These are phyloP conservation scores for Quercus tomentella DNA, from an alignment of 331 rosid species.

Conservation along the genomic window DNA sequence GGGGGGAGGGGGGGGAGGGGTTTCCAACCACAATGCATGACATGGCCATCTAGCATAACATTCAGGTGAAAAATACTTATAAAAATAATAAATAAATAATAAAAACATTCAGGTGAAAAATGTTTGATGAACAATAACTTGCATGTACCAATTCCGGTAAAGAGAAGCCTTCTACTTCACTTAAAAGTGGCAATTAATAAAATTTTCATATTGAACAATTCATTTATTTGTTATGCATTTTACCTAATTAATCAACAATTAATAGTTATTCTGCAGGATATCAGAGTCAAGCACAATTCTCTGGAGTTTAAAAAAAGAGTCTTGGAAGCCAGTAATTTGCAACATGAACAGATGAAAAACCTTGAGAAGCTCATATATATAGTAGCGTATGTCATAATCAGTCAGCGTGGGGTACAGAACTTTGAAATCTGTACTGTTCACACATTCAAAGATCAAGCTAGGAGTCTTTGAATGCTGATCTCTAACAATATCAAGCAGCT, in stretches of 20 bases:
- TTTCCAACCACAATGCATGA: background rate
- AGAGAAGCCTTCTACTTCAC: background rate
- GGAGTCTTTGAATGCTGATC: constrained; percentile 94
- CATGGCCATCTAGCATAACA: background rate
- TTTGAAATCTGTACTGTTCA: constrained; percentile 91
- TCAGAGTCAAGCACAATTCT: background rate
- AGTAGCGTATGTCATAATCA: constrained; percentile 94
- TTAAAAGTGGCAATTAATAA: background rate
- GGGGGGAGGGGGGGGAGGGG: no score
- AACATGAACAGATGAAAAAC: constrained; percentile 30
- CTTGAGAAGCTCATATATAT: constrained; percentile 90
- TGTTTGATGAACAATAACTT: background rate
- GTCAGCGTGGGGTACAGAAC: constrained; percentile 91
- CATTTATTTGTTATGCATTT: background rate
- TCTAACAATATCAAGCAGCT: constrained; percentile 86
- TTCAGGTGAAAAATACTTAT: background rate
- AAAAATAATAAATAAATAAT: background rate
- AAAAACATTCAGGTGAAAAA: background rate
- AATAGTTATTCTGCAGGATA: no score
- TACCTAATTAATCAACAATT: background rate
- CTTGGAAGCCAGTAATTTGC: background rate
- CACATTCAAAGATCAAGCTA: constrained; percentile 86
- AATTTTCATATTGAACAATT: background rate
- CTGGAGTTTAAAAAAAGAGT: background rate
- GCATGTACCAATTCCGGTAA: background rate